Evolutionary conservation across 78 protist species (phyloP), one percentile per base, ranked within the genome.

Genomic region (Guillardia theta): DNA sequence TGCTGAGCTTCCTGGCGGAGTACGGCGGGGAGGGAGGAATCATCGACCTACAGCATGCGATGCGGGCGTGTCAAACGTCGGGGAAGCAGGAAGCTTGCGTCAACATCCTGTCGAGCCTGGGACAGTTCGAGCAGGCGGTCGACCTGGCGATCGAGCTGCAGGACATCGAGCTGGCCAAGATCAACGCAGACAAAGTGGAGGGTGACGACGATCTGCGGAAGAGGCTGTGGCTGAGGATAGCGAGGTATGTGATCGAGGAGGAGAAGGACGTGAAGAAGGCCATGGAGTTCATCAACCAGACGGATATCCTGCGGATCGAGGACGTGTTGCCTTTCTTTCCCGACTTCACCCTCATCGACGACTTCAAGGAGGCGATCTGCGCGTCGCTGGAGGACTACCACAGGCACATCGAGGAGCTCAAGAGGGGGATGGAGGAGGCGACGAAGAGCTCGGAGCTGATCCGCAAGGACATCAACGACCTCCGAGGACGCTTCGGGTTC

Each of bases 261-360:
- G 41, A 24, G 83, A 24, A 33, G 45, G 83, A 70, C 83, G 83
- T 70, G 45, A 4, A 24, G 83, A 33, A 24, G 45, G 83, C 83
- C 41, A 70, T 70, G 5, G 33, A 36, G 6, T 33, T 70, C 83
- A 70, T 70, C 8, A 24, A 24, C 78, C 45, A 70, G 45, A 70
- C 83, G 41, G 45, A 70, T 22, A 36, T 15, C 83, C 83, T 98
- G n/a, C 96, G 94, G 70, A 95, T 98, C 46, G 99, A 98, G 94
- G 99, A 98, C 88, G 96, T 98, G 37, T 94, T 98, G 47, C 99
- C 99, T 30, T 97, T 97, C 97, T 98, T 98, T 88, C 98, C 98
- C 22, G 98, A 98, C 47, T 98, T 98, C 88, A 93, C 95, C 0
- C 93, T 70, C 22, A 98, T 98, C 77, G 98, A 98, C 33, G 97